phyloP scores from a whole-genome alignment of 1,284 basidiomycete species.

The Ustilago shanxiensis region DNA sequence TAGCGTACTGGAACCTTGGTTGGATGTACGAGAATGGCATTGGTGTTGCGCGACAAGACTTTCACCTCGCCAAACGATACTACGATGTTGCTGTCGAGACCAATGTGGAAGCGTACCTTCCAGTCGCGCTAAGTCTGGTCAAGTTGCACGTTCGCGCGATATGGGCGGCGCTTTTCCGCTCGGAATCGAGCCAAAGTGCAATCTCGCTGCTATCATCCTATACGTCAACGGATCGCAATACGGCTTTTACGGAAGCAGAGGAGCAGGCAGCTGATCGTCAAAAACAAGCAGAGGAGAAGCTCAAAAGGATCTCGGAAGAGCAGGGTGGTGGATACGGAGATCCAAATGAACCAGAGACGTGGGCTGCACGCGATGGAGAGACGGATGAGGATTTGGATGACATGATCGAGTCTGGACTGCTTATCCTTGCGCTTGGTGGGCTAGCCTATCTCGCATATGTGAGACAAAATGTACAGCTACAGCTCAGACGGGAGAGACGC shows the following conservation, averaged over 20 bases:
- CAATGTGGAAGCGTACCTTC: slow-evolving; percentile 88
- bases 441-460: slow-evolving; percentile 57
- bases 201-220: slow-evolving; percentile 56
- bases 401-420: slow-evolving; percentile 60
- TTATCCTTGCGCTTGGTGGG: slow-evolving; percentile 58
- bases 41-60: slow-evolving; percentile 84
- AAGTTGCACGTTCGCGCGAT: slow-evolving; percentile 86
- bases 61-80: slow-evolving; percentile 94
- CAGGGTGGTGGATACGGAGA: slow-evolving; percentile 52
- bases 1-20: slow-evolving; percentile 98
- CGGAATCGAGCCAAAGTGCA: slow-evolving; percentile 55
- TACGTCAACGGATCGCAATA: slow-evolving; percentile 25
- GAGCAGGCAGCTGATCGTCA: slow-evolving; percentile 41
- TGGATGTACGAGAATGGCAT: slow-evolving; percentile 99
- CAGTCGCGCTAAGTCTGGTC: slow-evolving; percentile 83
- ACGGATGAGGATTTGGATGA: slow-evolving; percentile 53
- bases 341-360: slow-evolving; percentile 57
- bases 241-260: slow-evolving; percentile 60
- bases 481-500: slow-evolving; percentile 50
- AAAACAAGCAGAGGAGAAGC: slow-evolving; percentile 36
- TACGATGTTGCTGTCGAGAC: slow-evolving; percentile 91
- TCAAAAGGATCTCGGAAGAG: slow-evolving; percentile 17
- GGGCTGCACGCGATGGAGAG: slow-evolving; percentile 37
- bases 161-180: slow-evolving; percentile 74
- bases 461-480: slow-evolving; percentile 56